phyloP scores from a whole-genome alignment of 768 basidiomycete species.

The Leccinum broughii region DNA sequence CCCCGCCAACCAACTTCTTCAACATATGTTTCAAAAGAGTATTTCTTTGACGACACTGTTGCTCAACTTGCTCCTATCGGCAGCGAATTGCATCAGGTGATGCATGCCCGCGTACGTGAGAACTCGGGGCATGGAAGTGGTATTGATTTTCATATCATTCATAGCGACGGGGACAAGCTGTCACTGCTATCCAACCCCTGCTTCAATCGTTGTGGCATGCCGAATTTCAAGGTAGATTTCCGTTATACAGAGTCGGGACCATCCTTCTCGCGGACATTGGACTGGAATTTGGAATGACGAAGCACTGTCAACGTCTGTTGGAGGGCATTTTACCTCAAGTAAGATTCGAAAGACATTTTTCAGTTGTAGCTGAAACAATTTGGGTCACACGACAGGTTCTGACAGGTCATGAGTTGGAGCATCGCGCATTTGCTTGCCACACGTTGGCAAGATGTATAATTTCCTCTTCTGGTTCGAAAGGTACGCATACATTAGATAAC shows the following conservation, averaged over 20 bases:
- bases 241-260: constrained; percentile 65
- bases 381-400: constrained; percentile 51
- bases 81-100: constrained; percentile 44
- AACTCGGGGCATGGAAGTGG: constrained; percentile 15
- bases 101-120: constrained; percentile 41
- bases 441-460: constrained; percentile 75
- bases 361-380: neutral
- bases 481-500: constrained; percentile 35
- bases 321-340: constrained; percentile 86
- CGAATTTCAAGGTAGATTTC: constrained; percentile 71
- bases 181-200: constrained; percentile 62
- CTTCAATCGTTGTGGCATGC: constrained; percentile 76
- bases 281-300: constrained; percentile 75
- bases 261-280: constrained; percentile 77
- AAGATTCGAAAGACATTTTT: constrained; percentile 14
- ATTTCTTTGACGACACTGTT: constrained; percentile 46
- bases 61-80: constrained; percentile 39
- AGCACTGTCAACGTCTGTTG: constrained; percentile 60
- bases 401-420: constrained; percentile 70
- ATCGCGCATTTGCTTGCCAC: constrained; percentile 72
- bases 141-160: constrained; percentile 9
- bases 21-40: constrained; percentile 54
- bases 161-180: constrained; percentile 65
- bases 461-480: constrained; percentile 47
- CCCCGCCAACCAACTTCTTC: constrained; percentile 56